Percentiles rank a stretch among this genome's conserved stretches.
These are phyloP conservation scores for Anthracocystis panici-leucophaei DNA, from an alignment of 1,284 basidiomycete genomes.

Conservation along the genomic window DNA sequence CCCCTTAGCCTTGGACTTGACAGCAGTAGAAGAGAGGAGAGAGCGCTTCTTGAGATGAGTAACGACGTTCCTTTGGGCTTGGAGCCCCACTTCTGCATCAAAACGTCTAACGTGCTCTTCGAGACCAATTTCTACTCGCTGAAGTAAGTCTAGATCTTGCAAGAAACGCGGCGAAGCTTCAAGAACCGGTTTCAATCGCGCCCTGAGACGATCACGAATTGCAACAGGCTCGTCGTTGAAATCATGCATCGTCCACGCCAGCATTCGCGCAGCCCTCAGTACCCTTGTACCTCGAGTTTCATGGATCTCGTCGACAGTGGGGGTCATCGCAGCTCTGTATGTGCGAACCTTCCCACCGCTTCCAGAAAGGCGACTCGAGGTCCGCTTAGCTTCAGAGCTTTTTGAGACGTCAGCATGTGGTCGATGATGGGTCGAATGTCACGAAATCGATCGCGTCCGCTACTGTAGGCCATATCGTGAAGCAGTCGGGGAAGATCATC, in stretches of 20 bases:
- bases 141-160: neutral
- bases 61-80: too few species aligned
- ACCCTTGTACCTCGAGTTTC: neutral
- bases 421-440: constrained; percentile 4
- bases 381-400: neutral
- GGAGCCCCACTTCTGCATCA: neutral
- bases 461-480: neutral
- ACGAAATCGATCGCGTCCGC: constrained; percentile 5
- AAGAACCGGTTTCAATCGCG: neutral
- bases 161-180: neutral
- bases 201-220: neutral
- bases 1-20: neutral
- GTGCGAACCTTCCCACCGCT: neutral
- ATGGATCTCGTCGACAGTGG: constrained; percentile 1
- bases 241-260: neutral
- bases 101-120: neutral
- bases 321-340: constrained; percentile 2
- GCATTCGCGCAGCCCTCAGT: neutral
- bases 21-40: neutral
- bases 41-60: neutral
- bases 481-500: neutral
- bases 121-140: neutral
- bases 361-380: constrained; percentile 1
- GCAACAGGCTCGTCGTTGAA: neutral
- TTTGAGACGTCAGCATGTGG: constrained; percentile 3